Evolutionary conservation across 345 rosid species (phyloP).

Genomic region (Chamaenerion angustifolium): DNA sequence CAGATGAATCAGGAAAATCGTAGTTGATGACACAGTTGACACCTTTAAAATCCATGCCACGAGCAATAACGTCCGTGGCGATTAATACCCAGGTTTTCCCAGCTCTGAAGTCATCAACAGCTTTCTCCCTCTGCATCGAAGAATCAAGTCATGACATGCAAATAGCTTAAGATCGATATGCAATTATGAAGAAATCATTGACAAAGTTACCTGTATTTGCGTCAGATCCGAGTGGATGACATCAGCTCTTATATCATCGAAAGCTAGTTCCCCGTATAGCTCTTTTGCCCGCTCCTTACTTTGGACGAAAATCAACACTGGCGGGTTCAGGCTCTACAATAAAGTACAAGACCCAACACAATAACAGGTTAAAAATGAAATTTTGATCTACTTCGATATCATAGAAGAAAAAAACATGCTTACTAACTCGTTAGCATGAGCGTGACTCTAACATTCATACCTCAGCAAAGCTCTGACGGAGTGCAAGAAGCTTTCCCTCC

Average conservation of each 20-base stretch:
- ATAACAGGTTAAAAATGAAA: constrained; percentile 8
- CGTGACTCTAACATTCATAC: constrained; percentile 16
- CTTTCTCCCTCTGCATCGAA: constrained; percentile 57
- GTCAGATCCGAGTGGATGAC: constrained; percentile 78
- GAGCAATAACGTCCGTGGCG: constrained; percentile 89
- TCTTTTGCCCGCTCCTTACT: constrained; percentile 85
- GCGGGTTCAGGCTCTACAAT: constrained; percentile 81
- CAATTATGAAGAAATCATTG: no score
- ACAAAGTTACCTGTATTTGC: constrained; percentile 42
- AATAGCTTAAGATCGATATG: no score
- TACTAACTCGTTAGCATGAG: no score
- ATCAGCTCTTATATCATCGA: constrained; percentile 60
- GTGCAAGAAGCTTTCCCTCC: constrained; percentile 88
- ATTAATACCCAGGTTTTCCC: constrained; percentile 89
- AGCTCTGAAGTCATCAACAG: constrained; percentile 68
- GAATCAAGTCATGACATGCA: constrained; percentile 2
- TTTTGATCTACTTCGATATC: no score
- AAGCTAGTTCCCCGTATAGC: constrained; percentile 64
- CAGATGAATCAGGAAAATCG: constrained; percentile 82
- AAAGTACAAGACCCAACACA: constrained; percentile 9
- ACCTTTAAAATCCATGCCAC: constrained; percentile 99
- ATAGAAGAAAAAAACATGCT: no score
- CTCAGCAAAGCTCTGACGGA: constrained; percentile 87
- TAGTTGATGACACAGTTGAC: constrained; percentile 83
- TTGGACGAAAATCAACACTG: constrained; percentile 79